phyloP scores from a whole-genome alignment of 2,329 filamentous ascomycete species.

The Dactylellina haptotyla region DNA sequence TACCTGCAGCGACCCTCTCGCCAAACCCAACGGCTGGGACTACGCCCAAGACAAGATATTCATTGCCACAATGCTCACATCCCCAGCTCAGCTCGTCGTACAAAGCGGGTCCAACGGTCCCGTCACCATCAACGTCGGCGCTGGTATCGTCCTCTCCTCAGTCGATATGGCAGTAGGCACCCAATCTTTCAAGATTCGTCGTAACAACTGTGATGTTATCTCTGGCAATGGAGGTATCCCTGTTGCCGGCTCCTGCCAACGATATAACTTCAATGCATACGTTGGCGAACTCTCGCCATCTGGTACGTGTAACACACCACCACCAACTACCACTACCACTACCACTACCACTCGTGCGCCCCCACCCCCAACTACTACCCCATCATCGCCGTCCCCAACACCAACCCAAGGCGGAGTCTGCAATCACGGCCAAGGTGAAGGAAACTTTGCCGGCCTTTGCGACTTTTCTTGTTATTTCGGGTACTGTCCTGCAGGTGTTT shows the following conservation, averaged over 20 bases:
- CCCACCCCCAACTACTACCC: background rate
- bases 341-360: constrained; percentile 38
- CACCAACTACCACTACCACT: constrained; percentile 48
- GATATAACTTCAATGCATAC: constrained; percentile 61
- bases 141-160: constrained; percentile 59
- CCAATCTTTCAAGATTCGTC: constrained; percentile 58
- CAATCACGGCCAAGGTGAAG: constrained; percentile 57
- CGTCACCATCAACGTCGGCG: constrained; percentile 58
- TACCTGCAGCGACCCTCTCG: constrained; percentile 56
- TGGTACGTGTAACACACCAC: constrained; percentile 39
- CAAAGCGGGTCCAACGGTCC: constrained; percentile 57
- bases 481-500: constrained; percentile 57
- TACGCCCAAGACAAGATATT: constrained; percentile 58
- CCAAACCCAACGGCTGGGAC: constrained; percentile 55
- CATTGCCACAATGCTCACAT: constrained; percentile 59
- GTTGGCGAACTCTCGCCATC: constrained; percentile 57
- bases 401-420: constrained; percentile 54
- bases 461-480: constrained; percentile 58
- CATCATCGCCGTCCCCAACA: constrained; percentile 29
- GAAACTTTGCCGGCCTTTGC: constrained; percentile 62
- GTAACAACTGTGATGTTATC: constrained; percentile 55
- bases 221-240: constrained; percentile 56
- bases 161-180: constrained; percentile 60
- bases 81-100: constrained; percentile 58
- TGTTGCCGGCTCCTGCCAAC: constrained; percentile 57